These are phyloP conservation scores for Pythium coloratum DNA, from an alignment of 352 stramenopile species.

Conservation along the genomic window DNA sequence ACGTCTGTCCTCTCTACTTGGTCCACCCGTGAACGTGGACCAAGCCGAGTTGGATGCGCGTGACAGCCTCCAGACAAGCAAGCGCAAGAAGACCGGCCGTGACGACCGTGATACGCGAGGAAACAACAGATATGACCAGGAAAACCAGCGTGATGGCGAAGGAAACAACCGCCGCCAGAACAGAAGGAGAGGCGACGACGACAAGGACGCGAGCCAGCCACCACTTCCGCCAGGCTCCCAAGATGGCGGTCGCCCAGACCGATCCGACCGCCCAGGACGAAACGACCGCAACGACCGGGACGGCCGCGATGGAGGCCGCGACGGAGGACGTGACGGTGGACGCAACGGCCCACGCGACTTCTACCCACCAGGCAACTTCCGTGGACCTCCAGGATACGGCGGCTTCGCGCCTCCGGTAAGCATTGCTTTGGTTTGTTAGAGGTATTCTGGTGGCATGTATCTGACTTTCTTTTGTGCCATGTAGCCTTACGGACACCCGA, in stretches of 20 bases:
- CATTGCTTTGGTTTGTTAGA: neutral
- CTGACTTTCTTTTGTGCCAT: slow-evolving; percentile 1
- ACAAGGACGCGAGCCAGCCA: slow-evolving; percentile 27
- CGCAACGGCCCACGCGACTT: slow-evolving; percentile 18
- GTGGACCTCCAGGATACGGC: slow-evolving; percentile 64
- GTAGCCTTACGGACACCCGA: slow-evolving; percentile 66
- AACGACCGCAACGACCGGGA: slow-evolving; percentile 21
- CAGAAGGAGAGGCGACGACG: slow-evolving; percentile 28
- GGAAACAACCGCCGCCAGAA: slow-evolving; percentile 29
- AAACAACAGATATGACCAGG: slow-evolving; percentile 24
- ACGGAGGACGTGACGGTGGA: slow-evolving; percentile 11
- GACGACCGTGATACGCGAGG: slow-evolving; percentile 26
- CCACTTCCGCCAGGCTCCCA: slow-evolving; percentile 34
- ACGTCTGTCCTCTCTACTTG: slow-evolving; percentile 53
- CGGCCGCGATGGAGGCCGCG: slow-evolving; percentile 4
- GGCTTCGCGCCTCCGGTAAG: slow-evolving; percentile 57
- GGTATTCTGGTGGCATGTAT: neutral
- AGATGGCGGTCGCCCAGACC: slow-evolving; percentile 18
- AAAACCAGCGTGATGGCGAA: slow-evolving; percentile 30
- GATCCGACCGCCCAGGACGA: slow-evolving; percentile 25
- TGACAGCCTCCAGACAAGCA: slow-evolving; percentile 54
- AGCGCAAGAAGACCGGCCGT: slow-evolving; percentile 52
- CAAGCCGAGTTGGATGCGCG: slow-evolving; percentile 74
- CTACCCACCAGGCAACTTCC: slow-evolving; percentile 49
- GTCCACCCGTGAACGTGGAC: slow-evolving; percentile 74